Evolutionary conservation across 2,329 filamentous ascomycete genomes (phyloP), one percentile per base, ranked within the genome.

Genomic region (Claviceps purpurea): DNA sequence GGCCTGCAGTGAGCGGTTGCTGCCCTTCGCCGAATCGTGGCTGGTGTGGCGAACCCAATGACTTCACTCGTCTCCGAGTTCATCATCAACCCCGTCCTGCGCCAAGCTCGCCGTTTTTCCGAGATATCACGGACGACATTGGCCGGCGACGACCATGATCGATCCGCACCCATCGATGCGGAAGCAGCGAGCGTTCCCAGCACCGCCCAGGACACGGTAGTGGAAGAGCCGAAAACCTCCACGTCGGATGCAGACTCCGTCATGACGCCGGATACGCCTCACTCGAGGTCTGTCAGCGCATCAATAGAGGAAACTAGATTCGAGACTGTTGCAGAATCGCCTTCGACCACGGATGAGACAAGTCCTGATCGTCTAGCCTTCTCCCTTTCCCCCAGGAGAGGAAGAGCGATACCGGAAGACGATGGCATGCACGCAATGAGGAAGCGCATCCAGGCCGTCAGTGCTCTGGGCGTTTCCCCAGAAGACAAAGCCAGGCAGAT

Each of bases 391-490:
- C 60, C 65, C 8, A 57, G 54, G 51, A 64, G 60, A 53, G 60
- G 58, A 47, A 64, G 62, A 14, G 64, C 60, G 41, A 67, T 89
- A 42, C 86, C 87, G 1, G 87, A 84, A 62, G 85, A 91, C 61
- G 87, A 93, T 71, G 87, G 87, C 45, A 90, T 88, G 83, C 73
- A 77, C 18, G 67, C 70, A 51, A 66, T 91, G 59, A 75, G 87
- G 59, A 74, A 71, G 56, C 79, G 79, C 56, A 89, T 93, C 57
- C 75, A 85, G 54, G 72, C 71, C 22, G 84, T 91, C 55, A 84
- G 88, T 63, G 72, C 76, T 26, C 74, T 75, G 57, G 72, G 80
- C 24, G 72, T 82, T 47, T 66, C 76, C 3, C 72, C 75, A 44
- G 64, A 73, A 6, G 81, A 87, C 54, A 89, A 89, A 67, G 87